Base-by-base conservation (phyloP, 2,329 filamentous ascomycete genomes). In the Colletotrichum abscissum region DNA sequence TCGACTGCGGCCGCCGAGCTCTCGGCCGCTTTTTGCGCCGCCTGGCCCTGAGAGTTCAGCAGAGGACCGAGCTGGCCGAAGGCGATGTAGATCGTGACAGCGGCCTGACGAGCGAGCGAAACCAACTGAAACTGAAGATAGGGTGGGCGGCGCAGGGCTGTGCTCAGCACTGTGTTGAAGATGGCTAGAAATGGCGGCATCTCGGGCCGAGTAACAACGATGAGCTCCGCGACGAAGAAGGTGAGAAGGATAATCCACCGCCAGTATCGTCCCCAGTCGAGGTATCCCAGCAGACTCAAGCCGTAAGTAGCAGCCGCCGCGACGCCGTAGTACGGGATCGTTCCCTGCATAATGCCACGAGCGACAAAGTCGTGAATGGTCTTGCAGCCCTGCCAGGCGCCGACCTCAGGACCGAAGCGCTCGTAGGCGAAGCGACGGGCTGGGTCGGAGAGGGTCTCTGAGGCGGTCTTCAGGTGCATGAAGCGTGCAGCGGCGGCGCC, bases 81-180 rank as follows among this genome's bases (percentile, higher is more conserved):
- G 63, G 94, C 95, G 76, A 97, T 94, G 82, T 94, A 95, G 30
- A 94, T 83, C 2, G 95, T 95, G 64, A 98, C 85, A 19, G 92
- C 91, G 26, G 94, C 84, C 80, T 94, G 94, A 73, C 95, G 91
- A 6, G 93, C 90, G 7, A 98, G 89, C 16, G 88, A 84, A 70
- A 98, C 88, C 76, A 93, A 86, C 83, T 99, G 95, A 80, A 97
- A 99, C 2, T 95, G 96, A 4, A 98, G 88, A 76, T 93, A 94
- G 4, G 92, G 89, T 4, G 89, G 85, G 68, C 91, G 88, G 8
- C 77, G 76, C 19, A 84, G 83, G 62, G 84, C 70, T 33, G 80
- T 79, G 1, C 80, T 76, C 14, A 88, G 78, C 49, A 84, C 30
- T 5, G 83, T 84, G 79, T 90, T 90, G 76, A 89, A 73, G 58